These are phyloP conservation scores for Apiospora marii DNA, from an alignment of 2,329 filamentous ascomycete species.

Conservation along the genomic window DNA sequence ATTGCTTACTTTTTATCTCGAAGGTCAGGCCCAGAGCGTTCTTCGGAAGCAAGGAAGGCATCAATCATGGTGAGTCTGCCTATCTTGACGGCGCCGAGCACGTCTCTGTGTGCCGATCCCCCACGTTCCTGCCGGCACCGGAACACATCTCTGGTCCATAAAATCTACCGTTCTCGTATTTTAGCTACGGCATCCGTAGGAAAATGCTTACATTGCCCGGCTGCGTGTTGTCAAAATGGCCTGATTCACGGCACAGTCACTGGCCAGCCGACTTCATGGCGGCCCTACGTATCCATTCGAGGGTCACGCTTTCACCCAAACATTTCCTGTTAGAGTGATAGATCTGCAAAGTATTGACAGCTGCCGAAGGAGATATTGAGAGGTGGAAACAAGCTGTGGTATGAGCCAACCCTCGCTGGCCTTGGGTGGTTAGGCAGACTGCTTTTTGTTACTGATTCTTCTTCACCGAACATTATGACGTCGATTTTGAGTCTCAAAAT, in stretches of 20 bases:
- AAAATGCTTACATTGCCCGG: neutral
- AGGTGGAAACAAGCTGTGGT: neutral
- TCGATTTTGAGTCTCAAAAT: neutral
- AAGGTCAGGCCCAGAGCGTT: neutral
- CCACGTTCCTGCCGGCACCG: neutral
- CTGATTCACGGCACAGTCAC: neutral
- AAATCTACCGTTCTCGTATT: neutral
- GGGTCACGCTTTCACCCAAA: neutral
- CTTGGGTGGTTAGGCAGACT: conserved; percentile 7
- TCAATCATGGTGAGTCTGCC: neutral
- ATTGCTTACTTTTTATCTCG: neutral
- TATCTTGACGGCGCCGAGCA: neutral
- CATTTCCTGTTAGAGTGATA: neutral
- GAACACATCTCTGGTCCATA: neutral
- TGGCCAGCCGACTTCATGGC: neutral
- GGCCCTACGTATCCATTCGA: neutral
- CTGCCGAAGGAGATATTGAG: neutral
- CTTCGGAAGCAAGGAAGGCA: neutral
- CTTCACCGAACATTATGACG: neutral
- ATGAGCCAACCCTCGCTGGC: neutral
- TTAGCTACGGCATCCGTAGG: neutral
- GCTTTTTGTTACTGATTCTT: neutral
- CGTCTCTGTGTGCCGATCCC: neutral
- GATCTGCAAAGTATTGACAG: neutral
- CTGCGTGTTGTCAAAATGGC: neutral